Percentiles rank a stretch among this genome's conserved stretches.
Evolutionary conservation across 495 filamentous ascomycete species (phyloP).

Genomic region (Lasiosphaeria hispida): DNA sequence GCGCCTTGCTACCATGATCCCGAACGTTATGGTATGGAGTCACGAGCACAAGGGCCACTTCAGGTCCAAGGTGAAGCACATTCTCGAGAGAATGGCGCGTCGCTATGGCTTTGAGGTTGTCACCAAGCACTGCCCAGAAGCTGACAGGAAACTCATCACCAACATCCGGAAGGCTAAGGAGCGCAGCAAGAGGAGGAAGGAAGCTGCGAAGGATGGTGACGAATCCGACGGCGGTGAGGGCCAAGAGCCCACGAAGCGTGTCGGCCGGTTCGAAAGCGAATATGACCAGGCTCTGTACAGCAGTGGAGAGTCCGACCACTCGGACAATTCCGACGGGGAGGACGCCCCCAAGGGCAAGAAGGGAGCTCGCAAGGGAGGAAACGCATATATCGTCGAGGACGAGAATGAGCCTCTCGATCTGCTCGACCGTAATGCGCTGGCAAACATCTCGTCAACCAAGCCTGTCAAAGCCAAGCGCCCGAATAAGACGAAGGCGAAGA

Average conservation of each 20-base stretch:
- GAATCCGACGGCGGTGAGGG: constrained; percentile 48
- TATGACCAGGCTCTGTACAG: constrained; percentile 95
- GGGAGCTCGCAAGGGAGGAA: constrained; percentile 52
- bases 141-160: constrained; percentile 80
- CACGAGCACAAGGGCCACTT: constrained; percentile 97
- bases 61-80: constrained; percentile 94
- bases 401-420: constrained; percentile 93
- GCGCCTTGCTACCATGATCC: constrained; percentile 69
- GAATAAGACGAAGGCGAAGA: constrained; percentile 62
- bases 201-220: constrained; percentile 53
- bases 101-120: constrained; percentile 80
- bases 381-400: constrained; percentile 86
- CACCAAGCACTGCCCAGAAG: constrained; percentile 73
- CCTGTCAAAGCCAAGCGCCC: constrained; percentile 60
- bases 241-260: constrained; percentile 47
- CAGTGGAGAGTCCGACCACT: constrained; percentile 58
- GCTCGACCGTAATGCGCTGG: constrained; percentile 80
- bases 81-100: constrained; percentile 87
- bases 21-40: constrained; percentile 91
- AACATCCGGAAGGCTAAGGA: constrained; percentile 95
- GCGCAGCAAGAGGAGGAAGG: constrained; percentile 79
- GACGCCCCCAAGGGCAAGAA: constrained; percentile 50
- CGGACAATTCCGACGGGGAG: constrained; percentile 62
- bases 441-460: constrained; percentile 88
- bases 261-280: constrained; percentile 75